phyloP scores from a whole-genome alignment of 345 rosid species.

The Salix exigua region DNA sequence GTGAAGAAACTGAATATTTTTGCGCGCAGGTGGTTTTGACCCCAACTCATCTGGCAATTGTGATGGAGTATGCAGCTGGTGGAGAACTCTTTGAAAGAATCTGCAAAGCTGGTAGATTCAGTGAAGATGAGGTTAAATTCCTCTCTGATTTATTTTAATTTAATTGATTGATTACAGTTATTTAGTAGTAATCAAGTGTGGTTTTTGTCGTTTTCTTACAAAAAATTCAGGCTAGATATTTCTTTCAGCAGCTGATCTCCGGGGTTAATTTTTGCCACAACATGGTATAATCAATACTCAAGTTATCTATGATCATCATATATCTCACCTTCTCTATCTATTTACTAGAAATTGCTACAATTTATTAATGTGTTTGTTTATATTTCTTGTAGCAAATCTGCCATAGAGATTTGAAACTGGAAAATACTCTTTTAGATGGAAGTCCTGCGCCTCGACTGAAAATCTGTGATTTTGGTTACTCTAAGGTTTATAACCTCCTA shows the following conservation, averaged over 20 bases:
- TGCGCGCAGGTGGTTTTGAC: conserved; percentile 21
- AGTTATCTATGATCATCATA: not conserved
- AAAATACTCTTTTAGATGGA: conserved; percentile 88
- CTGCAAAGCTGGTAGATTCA: conserved; percentile 27
- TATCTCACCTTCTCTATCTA: not conserved
- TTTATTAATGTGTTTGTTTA: not conserved
- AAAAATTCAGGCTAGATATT: conserved; percentile 67
- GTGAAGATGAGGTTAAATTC: conserved; percentile 21
- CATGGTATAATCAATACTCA: conserved; percentile 42
- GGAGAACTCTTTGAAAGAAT: conserved; percentile 24
- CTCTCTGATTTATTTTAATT: not conserved
- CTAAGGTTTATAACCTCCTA: conserved; percentile 47
- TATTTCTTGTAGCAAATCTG: conserved; percentile 65
- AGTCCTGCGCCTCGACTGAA: conserved; percentile 88
- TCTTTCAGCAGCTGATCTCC: conserved; percentile 87
- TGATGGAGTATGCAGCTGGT: conserved; percentile 28
- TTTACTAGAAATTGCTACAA: not conserved
- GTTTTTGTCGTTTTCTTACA: not conserved
- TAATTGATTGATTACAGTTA: not conserved
- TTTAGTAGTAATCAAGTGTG: not conserved
- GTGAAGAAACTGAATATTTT: not conserved
- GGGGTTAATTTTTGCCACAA: conserved; percentile 79
- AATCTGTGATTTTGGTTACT: conserved; percentile 93
- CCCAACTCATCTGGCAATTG: conserved; percentile 23
- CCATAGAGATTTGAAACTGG: conserved; percentile 90